Percentiles rank a stretch among this genome's conserved stretches.
Conservation (phyloP, 257 asterid species). For the Nicotiana obtusifolia region DNA sequence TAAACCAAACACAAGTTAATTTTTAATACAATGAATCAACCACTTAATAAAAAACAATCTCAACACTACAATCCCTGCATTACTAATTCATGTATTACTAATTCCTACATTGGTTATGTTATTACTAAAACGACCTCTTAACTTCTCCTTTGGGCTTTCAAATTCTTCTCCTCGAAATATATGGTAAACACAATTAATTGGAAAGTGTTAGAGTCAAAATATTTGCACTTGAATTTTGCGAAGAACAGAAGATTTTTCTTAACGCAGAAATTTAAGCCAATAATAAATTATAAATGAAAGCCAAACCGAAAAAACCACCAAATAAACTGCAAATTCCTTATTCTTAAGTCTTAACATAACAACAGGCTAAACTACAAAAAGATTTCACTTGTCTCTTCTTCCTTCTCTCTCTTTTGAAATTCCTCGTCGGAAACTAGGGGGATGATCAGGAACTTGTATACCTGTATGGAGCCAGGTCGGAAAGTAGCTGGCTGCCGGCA, state of each 20-base stretch:
- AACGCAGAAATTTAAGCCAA: not conserved
- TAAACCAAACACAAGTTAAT: no score
- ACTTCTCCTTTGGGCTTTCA: not conserved
- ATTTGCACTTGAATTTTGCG: not conserved
- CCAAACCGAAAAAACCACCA: not conserved
- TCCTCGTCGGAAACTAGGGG: no score
- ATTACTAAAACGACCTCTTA: no score
- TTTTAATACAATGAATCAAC: no score
- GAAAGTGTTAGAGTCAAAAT: not conserved
- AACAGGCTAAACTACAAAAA: not conserved
- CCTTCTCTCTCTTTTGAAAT: no score
- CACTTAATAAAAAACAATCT: no score
- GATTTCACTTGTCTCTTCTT: not conserved
- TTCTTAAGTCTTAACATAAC: not conserved
- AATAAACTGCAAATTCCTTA: not conserved
- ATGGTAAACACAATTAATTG: not conserved
- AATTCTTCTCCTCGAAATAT: not conserved
- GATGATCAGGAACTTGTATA: no score
- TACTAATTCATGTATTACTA: no score
- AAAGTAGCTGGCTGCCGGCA: not conserved
- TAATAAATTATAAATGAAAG: not conserved
- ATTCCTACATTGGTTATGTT: no score
- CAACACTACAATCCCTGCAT: no score
- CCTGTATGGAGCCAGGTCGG: not conserved
- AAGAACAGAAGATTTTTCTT: not conserved